Evolutionary conservation across 2,329 filamentous ascomycete species (phyloP), one percentile per base, ranked within the genome.

Genomic region (Epicoccum sorghinum): DNA sequence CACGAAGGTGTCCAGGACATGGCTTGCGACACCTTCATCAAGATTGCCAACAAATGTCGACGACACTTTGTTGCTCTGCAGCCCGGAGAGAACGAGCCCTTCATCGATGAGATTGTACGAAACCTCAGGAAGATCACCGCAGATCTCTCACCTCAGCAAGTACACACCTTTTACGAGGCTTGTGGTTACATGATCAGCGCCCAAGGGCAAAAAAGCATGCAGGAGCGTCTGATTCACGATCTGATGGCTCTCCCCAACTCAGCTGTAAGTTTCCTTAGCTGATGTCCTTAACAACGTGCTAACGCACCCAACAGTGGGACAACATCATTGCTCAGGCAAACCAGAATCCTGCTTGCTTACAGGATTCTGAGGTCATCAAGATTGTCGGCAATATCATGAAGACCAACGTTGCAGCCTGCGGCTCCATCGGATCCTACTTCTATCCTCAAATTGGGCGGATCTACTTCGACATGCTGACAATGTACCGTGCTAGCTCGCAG

Each of bases 311-410:
- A 33, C 52, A 79, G 76, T 99, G 95, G 95, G 93, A 97, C 71
- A 86, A 89, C 68, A 97, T 99, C 68, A 99, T 99, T 71, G 86
- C 86, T 65, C 86, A 89, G 70, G 95, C 95, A 23, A 95, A 91
- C 49, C 83, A 89, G 57, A 88, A 97, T 71, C 91, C 95, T 0
- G 83, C 87, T 22, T 92, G 95, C 63, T 82, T 99, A 10, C 91
- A 98, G 74, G 92, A 98, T 69, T 82, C 88, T 9, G 93, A 99
- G 65, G 96, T 93, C 0, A 98, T 99, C 80, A 99, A 99, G 81
- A 88, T 99, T 64, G 93, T 99, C 59, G 95, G 95, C 63, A 99
- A 99, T 78, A 97, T 99, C 73, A 99, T 99, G 95, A 99, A 99
- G 84, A 99, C 95, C 0, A 99, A 99, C 68, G 95, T 99, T 4